Evolutionary conservation across 1,284 basidiomycete genomes (phyloP), one percentile per base, ranked within the genome.

Genomic region (Sporisorium sorghi): DNA sequence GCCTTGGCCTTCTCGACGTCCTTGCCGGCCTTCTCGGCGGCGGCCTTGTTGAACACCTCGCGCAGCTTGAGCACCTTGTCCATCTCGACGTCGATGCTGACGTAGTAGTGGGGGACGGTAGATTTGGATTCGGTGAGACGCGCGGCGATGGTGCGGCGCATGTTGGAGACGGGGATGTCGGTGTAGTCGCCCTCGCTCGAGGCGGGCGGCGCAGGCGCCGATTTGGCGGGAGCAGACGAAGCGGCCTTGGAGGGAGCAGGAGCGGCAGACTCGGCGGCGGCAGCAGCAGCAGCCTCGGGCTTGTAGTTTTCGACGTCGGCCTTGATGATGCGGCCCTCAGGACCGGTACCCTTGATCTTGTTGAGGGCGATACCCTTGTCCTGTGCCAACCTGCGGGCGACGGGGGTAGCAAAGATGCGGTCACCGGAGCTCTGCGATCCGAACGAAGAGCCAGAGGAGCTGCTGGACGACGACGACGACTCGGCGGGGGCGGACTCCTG

Each of bases 51-150:
- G 88, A 99, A 99, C 71, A 98, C 91, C 86, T 95, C 90, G 63
- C 96, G 89, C 69, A 99, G 89, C 87, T 97, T 97, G 84, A 92
- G 85, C 30, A 96, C 91, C 87, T 94, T 94, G 88, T 94, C 94
- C 94, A 99, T 97, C 87, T 93, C 92, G 85, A 99, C 89, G 83
- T 98, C 93, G 58, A 93, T 89, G 14, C 96, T 97, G 79, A 99
- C 87, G 87, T 98, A 99, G 87, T 97, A 99, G 86, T 98, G 95
- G n/a, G 97, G 97, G 24, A 94, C 85, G 76, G 93, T 91, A 85
- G 92, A 91, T 87, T 98, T 99, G 76, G 92, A 93, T 87, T 97
- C 93, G 3, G 91, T 90, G 76, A 99, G 89, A 77, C 97, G 93
- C 58, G 89, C 83, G 68, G 93, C 97, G 84, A 99, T 99, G 47